Percentiles rank a stretch among this genome's conserved stretches.
These are phyloP conservation scores for Fusarium cicatricum DNA, from an alignment of 2,329 filamentous ascomycete genomes.

Conservation along the genomic window DNA sequence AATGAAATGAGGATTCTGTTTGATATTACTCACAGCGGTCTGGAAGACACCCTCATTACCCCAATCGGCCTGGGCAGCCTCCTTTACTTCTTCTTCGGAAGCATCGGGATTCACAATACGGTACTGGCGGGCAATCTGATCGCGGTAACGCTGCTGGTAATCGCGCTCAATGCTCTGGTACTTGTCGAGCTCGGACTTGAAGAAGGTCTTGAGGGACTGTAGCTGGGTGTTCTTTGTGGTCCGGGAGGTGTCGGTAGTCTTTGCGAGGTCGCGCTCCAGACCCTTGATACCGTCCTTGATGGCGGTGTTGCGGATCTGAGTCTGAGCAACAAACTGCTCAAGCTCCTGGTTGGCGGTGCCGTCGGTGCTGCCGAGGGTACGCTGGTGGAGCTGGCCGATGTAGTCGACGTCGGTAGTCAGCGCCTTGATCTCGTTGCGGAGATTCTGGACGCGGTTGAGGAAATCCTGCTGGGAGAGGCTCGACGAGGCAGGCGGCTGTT, in stretches of 20 bases:
- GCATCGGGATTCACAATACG: constrained; percentile 84
- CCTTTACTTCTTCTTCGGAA: constrained; percentile 73
- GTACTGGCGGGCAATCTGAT: constrained; percentile 83
- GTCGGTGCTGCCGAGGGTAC: constrained; percentile 73
- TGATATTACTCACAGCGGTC: constrained; percentile 69
- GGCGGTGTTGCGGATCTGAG: constrained; percentile 75
- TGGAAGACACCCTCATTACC: constrained; percentile 84
- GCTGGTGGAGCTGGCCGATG: constrained; percentile 76
- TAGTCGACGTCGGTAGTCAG: constrained; percentile 72
- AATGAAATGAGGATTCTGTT: not conserved
- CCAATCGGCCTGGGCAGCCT: constrained; percentile 76
- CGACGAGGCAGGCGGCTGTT: constrained; percentile 39
- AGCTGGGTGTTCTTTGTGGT: constrained; percentile 75
- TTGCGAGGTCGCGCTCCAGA: constrained; percentile 74
- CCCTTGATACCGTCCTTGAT: constrained; percentile 83
- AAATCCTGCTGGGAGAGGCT: constrained; percentile 71
- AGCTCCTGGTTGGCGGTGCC: constrained; percentile 63
- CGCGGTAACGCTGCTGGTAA: constrained; percentile 75
- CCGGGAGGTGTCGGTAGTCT: constrained; percentile 67
- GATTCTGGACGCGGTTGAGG: constrained; percentile 70
- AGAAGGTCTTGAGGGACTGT: constrained; percentile 73
- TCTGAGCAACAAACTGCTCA: constrained; percentile 73
- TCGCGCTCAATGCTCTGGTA: constrained; percentile 76
- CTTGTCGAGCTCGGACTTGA: constrained; percentile 74
- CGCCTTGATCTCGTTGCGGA: constrained; percentile 72